These are phyloP conservation scores for Letharia columbiana DNA, from an alignment of 495 filamentous ascomycete genomes.

Conservation along the genomic window DNA sequence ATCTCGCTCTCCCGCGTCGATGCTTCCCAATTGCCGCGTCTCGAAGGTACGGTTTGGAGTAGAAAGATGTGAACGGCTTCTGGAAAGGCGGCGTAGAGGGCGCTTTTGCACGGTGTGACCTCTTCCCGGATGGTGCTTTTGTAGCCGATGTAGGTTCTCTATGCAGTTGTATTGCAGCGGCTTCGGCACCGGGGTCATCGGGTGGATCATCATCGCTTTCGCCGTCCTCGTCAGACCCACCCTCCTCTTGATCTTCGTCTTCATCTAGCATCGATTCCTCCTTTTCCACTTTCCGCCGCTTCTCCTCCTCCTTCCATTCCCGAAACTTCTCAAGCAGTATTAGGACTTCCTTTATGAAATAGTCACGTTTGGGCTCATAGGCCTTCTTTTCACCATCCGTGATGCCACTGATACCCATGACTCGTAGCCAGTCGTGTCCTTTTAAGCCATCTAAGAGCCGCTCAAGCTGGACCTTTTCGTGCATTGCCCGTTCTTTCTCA, in stretches of 20 bases:
- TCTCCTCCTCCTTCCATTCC: conserved; percentile 84
- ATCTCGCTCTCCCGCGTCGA: conserved; percentile 45
- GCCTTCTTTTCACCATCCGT: conserved; percentile 75
- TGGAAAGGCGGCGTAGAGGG: conserved; percentile 23
- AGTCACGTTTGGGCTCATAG: conserved; percentile 75
- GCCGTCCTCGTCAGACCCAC: conserved; percentile 31
- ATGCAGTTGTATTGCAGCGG: conserved; percentile 63
- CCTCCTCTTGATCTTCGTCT: conserved; percentile 34
- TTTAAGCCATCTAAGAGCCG: conserved; percentile 77
- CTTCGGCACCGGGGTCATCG: conserved; percentile 64
- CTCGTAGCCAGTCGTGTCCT: conserved; percentile 85
- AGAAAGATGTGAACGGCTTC: conserved; percentile 80
- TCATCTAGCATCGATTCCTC: conserved; percentile 44
- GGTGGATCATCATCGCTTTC: conserved; percentile 45
- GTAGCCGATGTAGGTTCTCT: conserved; percentile 53
- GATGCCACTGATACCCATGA: conserved; percentile 84
- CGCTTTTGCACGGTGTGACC: conserved; percentile 12
- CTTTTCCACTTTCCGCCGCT: conserved; percentile 61
- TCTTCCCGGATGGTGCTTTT: conserved; percentile 9
- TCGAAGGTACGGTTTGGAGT: conserved; percentile 63
- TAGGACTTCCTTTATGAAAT: conserved; percentile 74
- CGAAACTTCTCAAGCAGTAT: conserved; percentile 78
- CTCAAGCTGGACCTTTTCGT: conserved; percentile 83
- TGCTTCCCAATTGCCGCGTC: conserved; percentile 59
- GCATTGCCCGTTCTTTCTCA: conserved; percentile 82